Evolutionary conservation across 1,284 basidiomycete species (phyloP), one percentile per base, ranked within the genome.

Genomic region (Pascua guehoae): DNA sequence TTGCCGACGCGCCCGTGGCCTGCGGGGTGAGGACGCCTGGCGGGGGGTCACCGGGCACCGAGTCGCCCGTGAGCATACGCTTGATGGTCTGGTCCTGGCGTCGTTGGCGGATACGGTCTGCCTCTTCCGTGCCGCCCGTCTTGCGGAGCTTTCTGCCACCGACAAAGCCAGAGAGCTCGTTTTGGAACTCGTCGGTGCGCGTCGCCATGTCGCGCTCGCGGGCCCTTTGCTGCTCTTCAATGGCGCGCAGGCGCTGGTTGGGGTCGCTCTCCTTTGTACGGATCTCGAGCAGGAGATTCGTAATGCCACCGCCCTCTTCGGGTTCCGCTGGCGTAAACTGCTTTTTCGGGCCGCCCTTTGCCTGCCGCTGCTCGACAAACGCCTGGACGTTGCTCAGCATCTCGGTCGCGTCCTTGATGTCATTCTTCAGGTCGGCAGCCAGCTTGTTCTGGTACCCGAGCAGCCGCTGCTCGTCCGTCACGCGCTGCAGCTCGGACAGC

Each of bases 391-490:
- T 91, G 1, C 86, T 86, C 66, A 89, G 89, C 47, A 97, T 86
- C 66, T 91, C 88, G 50, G 82, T 74, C 39, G 91, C 86, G 36
- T 92, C 90, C 71, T 90, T 90, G 74, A 95, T 86, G 71, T 98
- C 95, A 69, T 94, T 93, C 58, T 90, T 81, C 46, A 97, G 81
- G 71, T 98, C 95, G 49, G 82, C 82, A 52, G 95, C 81, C 69
- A 97, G 85, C 76, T 94, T 90, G 75, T 93, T 89, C 71, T 96
- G 91, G 69, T 96, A 89, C 12, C 85, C 86, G 53, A 98, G 80
- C 79, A 96, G 89, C 66, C 94, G 89, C 74, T 98, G 95, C 77
- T 98, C 95, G 74, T 97, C 94, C 47, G 98, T 89, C 59, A 98
- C 94, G 65, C 92, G 91, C 79, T 92, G 89, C 72, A 98, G 77